Conservation (phyloP, 768 basidiomycete species). For the Coprinopsis sp. region DNA sequence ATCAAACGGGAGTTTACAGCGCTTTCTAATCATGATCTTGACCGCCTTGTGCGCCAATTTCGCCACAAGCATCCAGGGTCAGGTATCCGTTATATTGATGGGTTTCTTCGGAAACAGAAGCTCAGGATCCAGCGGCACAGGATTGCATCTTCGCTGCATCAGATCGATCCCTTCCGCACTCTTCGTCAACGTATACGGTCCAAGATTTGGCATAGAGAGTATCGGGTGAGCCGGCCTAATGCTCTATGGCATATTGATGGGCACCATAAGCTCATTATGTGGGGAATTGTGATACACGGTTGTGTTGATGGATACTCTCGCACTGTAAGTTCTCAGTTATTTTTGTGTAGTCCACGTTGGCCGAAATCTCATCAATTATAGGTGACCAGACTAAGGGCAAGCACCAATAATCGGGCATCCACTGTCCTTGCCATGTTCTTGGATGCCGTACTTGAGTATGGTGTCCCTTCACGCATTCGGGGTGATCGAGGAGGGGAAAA, state of each 20-base stretch:
- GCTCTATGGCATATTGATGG: conserved; percentile 30
- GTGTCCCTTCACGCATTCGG: conserved; percentile 24
- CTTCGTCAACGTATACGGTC: background rate
- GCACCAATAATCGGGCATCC: conserved; percentile 18
- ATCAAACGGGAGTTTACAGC: conserved; percentile 1
- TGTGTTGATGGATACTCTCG: too few relatives aligned
- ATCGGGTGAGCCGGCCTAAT: conserved; percentile 19
- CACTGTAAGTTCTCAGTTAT: too few relatives aligned
- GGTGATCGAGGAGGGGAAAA: conserved; percentile 35
- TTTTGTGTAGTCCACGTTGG: too few relatives aligned
- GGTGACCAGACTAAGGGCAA: background rate
- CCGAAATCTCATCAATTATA: too few relatives aligned
- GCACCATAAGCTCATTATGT: conserved; percentile 30
- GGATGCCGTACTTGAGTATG: conserved; percentile 16
- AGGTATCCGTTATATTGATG: background rate
- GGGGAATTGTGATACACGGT: conserved; percentile 27
- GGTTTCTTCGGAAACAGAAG: background rate
- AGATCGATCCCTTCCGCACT: background rate
- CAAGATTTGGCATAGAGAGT: conserved; percentile 17
- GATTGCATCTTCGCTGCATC: background rate
- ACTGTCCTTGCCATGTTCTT: conserved; percentile 24
- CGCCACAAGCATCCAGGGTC: background rate
- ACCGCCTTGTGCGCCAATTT: conserved; percentile 10
- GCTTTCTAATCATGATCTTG: conserved; percentile 11
- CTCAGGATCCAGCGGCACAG: background rate